A percentile compares a stretch with the other conserved stretches of the same genome.
Evolutionary conservation across 108 stramenopile species (phyloP).

Genomic region (Skeletonema tropicum): DNA sequence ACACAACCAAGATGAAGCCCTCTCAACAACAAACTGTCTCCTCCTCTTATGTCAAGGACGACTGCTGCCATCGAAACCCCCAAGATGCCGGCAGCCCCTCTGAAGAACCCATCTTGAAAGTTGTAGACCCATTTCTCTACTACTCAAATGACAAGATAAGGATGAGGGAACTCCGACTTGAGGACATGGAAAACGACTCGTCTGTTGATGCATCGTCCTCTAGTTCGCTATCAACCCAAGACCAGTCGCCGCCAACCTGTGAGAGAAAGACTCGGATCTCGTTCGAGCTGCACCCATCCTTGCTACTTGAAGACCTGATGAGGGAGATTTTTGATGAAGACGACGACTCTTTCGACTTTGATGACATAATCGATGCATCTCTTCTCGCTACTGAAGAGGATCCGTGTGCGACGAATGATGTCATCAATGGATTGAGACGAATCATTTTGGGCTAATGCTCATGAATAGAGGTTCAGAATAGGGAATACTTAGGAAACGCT

Average conservation of each 20-base stretch:
- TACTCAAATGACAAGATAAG: background rate
- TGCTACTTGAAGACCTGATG: slow-evolving; percentile 5
- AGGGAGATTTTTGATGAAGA: background rate
- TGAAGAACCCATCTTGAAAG: background rate
- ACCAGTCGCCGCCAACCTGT: background rate
- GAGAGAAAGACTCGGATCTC: background rate
- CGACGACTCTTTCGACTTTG: background rate
- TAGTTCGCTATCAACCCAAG: background rate
- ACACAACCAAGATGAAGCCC: background rate
- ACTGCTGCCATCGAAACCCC: background rate
- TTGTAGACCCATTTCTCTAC: background rate
- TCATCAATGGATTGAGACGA: background rate
- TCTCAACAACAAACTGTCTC: background rate
- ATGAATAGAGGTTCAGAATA: too few species aligned
- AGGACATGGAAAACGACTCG: background rate
- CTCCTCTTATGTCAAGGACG: background rate
- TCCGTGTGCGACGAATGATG: background rate
- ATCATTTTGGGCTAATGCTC: background rate
- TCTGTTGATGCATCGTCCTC: background rate
- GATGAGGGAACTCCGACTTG: background rate
- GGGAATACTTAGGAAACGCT: too few species aligned
- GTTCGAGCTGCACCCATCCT: background rate
- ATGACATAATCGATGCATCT: background rate
- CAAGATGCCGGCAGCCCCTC: background rate
- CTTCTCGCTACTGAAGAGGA: background rate